Evolutionary conservation across 306 rosid genomes (phyloP).

Genomic region (Morella rubra): DNA sequence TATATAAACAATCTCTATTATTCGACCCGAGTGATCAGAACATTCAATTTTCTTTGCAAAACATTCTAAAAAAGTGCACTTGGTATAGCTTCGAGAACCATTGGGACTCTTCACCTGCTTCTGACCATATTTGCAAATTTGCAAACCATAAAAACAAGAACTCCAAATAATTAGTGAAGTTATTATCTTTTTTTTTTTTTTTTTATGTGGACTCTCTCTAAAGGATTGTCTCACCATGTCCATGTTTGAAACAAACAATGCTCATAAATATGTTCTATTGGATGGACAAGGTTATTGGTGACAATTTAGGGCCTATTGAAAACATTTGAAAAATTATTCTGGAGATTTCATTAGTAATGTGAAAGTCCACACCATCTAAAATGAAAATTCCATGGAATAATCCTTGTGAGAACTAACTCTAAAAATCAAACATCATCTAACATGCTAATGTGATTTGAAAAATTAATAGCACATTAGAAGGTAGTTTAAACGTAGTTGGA

Average conservation of each 20-base stretch:
- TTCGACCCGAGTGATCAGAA: conserved; percentile 60
- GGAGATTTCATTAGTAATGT: no score
- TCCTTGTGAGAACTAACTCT: neutral
- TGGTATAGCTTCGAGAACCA: conserved; percentile 92
- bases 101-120: conserved; percentile 96
- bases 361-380: neutral
- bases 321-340: no score
- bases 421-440: neutral
- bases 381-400: neutral
- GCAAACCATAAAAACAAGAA: neutral
- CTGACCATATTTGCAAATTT: conserved; percentile 81
- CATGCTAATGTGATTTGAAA: neutral
- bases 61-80: conserved; percentile 76
- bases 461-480: neutral
- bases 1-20: conserved; percentile 68
- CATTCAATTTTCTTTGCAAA: conserved; percentile 85
- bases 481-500: neutral
- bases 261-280: neutral
- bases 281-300: neutral
- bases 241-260: neutral
- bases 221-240: neutral
- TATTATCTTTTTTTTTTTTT: neutral
- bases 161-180: neutral
- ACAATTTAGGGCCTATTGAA: neutral
- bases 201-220: neutral